phyloP scores from a whole-genome alignment of 2,329 filamentous ascomycete species.

The Trichophaea hybrida region DNA sequence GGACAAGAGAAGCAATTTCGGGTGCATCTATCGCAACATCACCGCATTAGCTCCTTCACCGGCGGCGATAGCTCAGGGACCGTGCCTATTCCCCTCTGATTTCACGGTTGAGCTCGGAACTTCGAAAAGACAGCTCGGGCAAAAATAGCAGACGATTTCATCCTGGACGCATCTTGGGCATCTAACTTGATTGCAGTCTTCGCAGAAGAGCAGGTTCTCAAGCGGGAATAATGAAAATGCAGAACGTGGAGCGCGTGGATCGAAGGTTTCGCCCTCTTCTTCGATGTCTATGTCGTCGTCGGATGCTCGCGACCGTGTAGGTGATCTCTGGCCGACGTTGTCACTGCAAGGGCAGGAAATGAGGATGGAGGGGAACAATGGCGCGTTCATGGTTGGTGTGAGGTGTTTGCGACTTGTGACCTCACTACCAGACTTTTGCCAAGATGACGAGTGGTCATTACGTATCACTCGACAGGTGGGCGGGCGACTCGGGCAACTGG shows the following conservation, averaged over 20 bases:
- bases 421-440: too few relatives aligned
- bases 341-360: constrained; percentile 51
- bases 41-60: constrained; percentile 17
- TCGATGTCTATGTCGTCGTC: constrained; percentile 38
- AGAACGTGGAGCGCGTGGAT: constrained; percentile 68
- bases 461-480: too few relatives aligned
- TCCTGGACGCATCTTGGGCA: constrained; percentile 85
- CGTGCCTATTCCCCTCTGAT: constrained; percentile 80
- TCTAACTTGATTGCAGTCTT: constrained; percentile 91
- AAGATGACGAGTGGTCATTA: too few relatives aligned
- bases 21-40: constrained; percentile 49
- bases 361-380: constrained; percentile 45
- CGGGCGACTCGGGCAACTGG: too few relatives aligned
- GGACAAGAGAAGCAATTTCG: constrained; percentile 94
- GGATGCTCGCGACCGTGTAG: constrained; percentile 16
- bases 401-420: too few relatives aligned
- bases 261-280: constrained; percentile 66
- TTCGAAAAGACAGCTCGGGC: constrained; percentile 88
- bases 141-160: constrained; percentile 90
- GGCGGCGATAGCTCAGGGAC: constrained; percentile 16
- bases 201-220: constrained; percentile 88
- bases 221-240: constrained; percentile 88
- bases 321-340: constrained; percentile 29
- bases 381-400: constrained; percentile 7
- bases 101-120: constrained; percentile 86